Base-by-base conservation (phyloP, 192 early-diverging fungal species). In the Phlyctochytrium arcticum region DNA sequence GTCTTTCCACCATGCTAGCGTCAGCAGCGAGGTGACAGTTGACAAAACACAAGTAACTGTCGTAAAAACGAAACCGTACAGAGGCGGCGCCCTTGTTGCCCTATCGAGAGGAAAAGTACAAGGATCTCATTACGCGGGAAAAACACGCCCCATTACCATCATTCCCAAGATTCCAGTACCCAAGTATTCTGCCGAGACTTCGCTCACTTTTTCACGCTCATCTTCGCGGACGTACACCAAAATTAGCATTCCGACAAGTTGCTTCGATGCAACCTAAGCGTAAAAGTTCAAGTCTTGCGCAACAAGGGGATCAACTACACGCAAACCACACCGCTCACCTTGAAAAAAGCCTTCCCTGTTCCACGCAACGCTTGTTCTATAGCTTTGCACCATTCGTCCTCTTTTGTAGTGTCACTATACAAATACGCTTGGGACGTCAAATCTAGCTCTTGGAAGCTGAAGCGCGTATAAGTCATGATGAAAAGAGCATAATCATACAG, bases 1-100 rank as follows among this genome's bases (percentile, higher is more conserved):
- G 75, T 15, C 87, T 76, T 2, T 92, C 94, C 0, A 89, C 65
- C 62, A 89, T 87, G 34, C 72, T 77, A 1, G 80, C 75, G 62
- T 93, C 90, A 3, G 93, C 93, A 0, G 96, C 96, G 46, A 99
- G 71, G 69, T 99, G 96, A 32, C 85, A 81, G 61, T 88, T 92
- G n/a, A 99, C 88, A 71, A 95, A 87, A 47, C 88, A 88, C 3
- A 96, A 29, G 51, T 90, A 91, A 4, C 92, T 88, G 65, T 95
- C 92, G 42, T 83, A 68, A 49, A 85, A 84, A 19, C 82, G 74
- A 44, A 98, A 69, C 21, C 95, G 80, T 35, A 95, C 83, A 2
- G 88, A 87, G 6, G 93, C 89, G 0, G 88, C 92, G 21, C 96
- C 96, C 78, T 99, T 99, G 75, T 99, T 99, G 35, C 94, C 96